phyloP scores from a whole-genome alignment of 202 grass and related monocot species.

The Carex sylvatica region DNA sequence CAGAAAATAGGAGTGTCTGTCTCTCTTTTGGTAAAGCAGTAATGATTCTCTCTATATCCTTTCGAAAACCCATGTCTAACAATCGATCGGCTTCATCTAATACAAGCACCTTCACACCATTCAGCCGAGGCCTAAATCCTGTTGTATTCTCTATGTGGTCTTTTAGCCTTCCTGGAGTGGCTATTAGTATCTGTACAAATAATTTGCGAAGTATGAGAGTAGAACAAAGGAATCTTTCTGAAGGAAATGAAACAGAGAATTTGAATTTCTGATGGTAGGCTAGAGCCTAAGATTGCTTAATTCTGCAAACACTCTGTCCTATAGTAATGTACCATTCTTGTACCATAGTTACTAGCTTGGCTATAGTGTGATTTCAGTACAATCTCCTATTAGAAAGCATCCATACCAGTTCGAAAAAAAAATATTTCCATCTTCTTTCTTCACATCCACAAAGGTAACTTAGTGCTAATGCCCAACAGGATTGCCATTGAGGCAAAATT shows the following conservation, averaged over 20 bases:
- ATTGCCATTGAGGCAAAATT: not conserved
- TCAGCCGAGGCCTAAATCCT: slow-evolving; percentile 71
- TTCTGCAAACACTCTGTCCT: not conserved
- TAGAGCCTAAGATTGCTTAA: not conserved
- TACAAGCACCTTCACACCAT: slow-evolving; percentile 82
- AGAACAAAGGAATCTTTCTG: not conserved
- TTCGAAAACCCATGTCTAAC: slow-evolving; percentile 97
- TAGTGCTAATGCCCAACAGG: not conserved
- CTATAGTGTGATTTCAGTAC: not conserved
- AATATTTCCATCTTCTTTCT: not conserved
- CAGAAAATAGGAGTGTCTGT: slow-evolving; percentile 91
- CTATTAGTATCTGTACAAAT: slow-evolving; percentile 71
- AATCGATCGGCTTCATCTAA: slow-evolving; percentile 96
- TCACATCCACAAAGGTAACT: not conserved
- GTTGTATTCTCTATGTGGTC: slow-evolving; percentile 94
- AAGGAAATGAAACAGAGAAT: not conserved
- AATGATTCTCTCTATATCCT: slow-evolving; percentile 91
- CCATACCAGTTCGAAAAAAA: not conserved
- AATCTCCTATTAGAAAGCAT: not conserved
- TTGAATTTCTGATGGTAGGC: not conserved
- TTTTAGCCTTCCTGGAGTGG: slow-evolving; percentile 87
- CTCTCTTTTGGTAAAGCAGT: slow-evolving; percentile 71
- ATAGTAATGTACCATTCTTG: not conserved
- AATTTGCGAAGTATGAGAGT: not conserved
- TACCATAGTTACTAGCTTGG: slow-evolving; percentile 11